Base-by-base conservation (phyloP, 495 filamentous ascomycete species). In the Schizothecium vesticola region DNA sequence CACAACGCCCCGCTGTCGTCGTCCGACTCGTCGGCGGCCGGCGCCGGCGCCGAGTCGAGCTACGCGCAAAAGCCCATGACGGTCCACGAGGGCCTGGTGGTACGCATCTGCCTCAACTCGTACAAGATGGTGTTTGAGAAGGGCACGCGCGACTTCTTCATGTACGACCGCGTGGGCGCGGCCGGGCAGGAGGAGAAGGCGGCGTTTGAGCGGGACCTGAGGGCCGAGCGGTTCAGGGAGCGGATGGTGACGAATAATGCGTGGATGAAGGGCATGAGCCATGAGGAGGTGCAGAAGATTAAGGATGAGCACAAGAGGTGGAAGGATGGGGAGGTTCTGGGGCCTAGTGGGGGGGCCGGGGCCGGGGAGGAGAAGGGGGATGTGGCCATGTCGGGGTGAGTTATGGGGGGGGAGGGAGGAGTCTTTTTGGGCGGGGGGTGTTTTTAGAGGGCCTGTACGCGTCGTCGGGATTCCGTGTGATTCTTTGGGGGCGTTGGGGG, bases 61-160 rank as follows among this genome's bases (percentile, higher is more conserved):
- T 76, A 78, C n/a, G 77, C 75, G 0, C 80, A 79, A 16, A 84
- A 86, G 73, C 87, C 87, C 9, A 79, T 90, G 16, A 83, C 84
- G 22, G 88, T 87, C 72, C 79, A 89, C 56, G 93, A 97, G 70
- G 87, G 89, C n/a, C 81, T 97, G 28, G 84, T 89, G 25, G 84
- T 96, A 55, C 84, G 90, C 23, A 92, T 97, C 74, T 91, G 88
- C 71, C 88, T 94, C 56, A 91, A 92, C 73, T 92, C 87, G 63
- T 95, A 92, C 76, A 89, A 91, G 70, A 88, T 94, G 70, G 82
- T 92, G 24, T 97, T 91, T 80, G 86, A 90, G 69, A 86, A 89
- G 11, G 81, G 83, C 12, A 94, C 90, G 43, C 77, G 75, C 66
- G 80, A 87, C 69, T 86, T 74, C 69, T 85, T 84, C 71, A 72